These are phyloP conservation scores for Colletotrichum theobromicola DNA, from an alignment of 2,329 filamentous ascomycete genomes.

Conservation along the genomic window DNA sequence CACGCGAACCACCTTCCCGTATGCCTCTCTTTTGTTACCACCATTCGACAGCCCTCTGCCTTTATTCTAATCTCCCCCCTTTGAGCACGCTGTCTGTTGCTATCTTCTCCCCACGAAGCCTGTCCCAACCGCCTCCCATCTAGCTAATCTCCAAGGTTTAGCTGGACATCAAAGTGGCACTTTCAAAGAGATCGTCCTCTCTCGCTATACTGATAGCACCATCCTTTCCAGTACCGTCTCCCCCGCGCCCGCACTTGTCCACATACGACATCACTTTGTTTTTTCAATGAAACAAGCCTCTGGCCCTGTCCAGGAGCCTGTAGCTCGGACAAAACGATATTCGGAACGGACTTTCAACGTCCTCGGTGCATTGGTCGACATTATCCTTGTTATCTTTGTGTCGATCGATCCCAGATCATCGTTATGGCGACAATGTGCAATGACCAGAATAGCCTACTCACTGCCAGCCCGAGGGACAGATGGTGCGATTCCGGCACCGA, in stretches of 20 bases:
- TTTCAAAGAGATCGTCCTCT: background rate
- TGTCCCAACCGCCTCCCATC: background rate
- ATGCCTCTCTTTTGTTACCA: background rate
- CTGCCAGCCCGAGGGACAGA: background rate
- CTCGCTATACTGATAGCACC: background rate
- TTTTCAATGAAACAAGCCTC: background rate
- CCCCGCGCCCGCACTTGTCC: background rate
- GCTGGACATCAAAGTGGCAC: background rate
- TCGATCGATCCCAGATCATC: background rate
- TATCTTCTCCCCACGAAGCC: background rate
- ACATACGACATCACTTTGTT: background rate
- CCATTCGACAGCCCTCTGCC: background rate
- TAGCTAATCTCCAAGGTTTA: background rate
- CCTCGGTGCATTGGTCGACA: background rate
- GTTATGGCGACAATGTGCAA: background rate
- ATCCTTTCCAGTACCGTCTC: background rate
- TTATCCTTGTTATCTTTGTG: background rate
- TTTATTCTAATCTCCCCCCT: background rate
- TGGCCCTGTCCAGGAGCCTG: background rate
- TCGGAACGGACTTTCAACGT: background rate
- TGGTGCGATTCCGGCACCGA: background rate
- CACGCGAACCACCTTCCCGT: background rate
- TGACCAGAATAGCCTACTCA: background rate
- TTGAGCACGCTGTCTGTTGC: background rate
- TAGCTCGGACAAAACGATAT: background rate